These are phyloP conservation scores for Pseudocercospora musae DNA, from an alignment of 2,329 filamentous ascomycete genomes.

Conservation along the genomic window DNA sequence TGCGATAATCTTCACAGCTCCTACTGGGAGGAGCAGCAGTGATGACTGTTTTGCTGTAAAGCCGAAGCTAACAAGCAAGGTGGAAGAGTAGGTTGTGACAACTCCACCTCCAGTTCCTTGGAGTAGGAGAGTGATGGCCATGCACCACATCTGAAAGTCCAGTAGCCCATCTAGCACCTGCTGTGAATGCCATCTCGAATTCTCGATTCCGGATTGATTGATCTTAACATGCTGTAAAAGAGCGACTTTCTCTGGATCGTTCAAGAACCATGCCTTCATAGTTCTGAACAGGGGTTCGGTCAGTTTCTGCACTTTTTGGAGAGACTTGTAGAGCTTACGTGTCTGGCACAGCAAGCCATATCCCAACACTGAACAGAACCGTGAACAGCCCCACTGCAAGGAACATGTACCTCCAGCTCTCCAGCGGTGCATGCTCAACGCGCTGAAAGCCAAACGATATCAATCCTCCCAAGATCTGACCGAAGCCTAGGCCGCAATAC, in stretches of 20 bases:
- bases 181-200: conserved; percentile 47
- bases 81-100: conserved; percentile 36
- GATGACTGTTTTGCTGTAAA: conserved; percentile 27
- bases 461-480: conserved; percentile 55
- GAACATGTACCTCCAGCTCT: conserved; percentile 53
- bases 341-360: conserved; percentile 27
- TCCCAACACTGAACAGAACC: conserved; percentile 33
- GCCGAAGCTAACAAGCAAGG: conserved; percentile 28
- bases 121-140: conserved; percentile 35
- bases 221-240: conserved; percentile 41
- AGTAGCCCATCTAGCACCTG: conserved; percentile 55
- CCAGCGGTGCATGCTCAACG: conserved; percentile 30
- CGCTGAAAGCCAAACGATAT: conserved; percentile 57
- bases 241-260: conserved; percentile 40
- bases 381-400: conserved; percentile 44
- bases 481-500: conserved; percentile 61
- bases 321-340: background rate
- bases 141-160: conserved; percentile 56
- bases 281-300: conserved; percentile 16
- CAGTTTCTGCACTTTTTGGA: background rate
- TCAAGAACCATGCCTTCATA: conserved; percentile 24
- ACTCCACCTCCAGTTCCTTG: conserved; percentile 40
- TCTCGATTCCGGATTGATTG: conserved; percentile 45
- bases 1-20: conserved; percentile 49
- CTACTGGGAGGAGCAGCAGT: conserved; percentile 53